Evolutionary conservation across 257 asterid species (phyloP), one percentile per base, ranked within the genome.

Genomic region (Salvia hispanica): DNA sequence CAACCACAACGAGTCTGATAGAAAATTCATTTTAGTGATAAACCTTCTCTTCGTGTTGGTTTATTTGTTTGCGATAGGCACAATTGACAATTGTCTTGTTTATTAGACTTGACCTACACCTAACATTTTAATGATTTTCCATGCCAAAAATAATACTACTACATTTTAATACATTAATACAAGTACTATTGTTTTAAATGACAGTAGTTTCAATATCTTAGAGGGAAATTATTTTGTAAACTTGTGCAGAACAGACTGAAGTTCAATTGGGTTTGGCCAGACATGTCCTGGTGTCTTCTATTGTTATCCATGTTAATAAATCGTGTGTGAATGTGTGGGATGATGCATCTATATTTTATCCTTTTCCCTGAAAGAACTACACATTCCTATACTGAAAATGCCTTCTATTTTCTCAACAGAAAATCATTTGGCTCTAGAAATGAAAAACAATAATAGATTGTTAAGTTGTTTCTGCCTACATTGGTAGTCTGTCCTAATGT

Each of bases 401-500:
- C 18, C 11, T 70, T 45, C 11, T 58, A 21, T 21, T 9, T 53
- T 50, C n/a, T 6, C 15, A n/a, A n/a, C 43, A 37, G 2, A 47
- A 65, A 3, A 7, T n/a, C 28, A 66, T 45, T 14, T 34, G 13
- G 28, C 37, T 5, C 3, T 4, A 4, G 13, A 39, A 18, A 48
- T 9, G 21, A 58, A 15, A 10, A 11, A 2, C 1, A 12, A 16
- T 8, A 31, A 21, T n/a, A 2, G 9, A 5, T 7, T 68, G 5
- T 1, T 44, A 33, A 31, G 56, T 13, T 37, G n/a, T 50, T 57
- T 1, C 50, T 43, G 31, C 60, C 21, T 9, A 15, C 6, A 16
- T 62, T 70, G 36, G 51, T 64, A 36, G 21, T 45, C 55, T 53
- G 44, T 8, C 18, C 48, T 62, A 5, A 75, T 67, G 31, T 33